phyloP scores from a whole-genome alignment of 345 rosid genomes.

The Orychophragmus violaceus region DNA sequence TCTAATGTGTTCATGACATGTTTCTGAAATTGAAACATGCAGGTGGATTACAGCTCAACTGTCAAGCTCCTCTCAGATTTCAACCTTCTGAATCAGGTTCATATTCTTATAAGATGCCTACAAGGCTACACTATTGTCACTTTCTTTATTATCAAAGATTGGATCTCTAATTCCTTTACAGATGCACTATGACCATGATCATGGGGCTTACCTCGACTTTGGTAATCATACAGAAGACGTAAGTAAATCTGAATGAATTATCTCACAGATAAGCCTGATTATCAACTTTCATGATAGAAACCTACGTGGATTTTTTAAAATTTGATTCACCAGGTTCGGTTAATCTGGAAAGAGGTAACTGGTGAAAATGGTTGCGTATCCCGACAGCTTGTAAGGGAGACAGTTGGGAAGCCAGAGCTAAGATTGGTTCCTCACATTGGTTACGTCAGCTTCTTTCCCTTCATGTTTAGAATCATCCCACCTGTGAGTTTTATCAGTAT shows the following conservation, averaged over 20 bases:
- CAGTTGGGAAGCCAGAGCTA: constrained; percentile 51
- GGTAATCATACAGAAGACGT: constrained; percentile 94
- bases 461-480: constrained; percentile 78
- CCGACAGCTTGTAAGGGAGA: constrained; percentile 76
- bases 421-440: constrained; percentile 90
- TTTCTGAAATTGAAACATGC: constrained; percentile 28
- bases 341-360: constrained; percentile 62
- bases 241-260: neutral
- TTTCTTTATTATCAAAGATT: neutral
- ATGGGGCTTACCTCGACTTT: constrained; percentile 83
- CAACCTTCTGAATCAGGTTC: constrained; percentile 69
- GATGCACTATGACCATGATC: constrained; percentile 77
- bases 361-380: constrained; percentile 38
- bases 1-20: neutral
- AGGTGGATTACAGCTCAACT: constrained; percentile 61
- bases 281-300: neutral
- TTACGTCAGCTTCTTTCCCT: constrained; percentile 91
- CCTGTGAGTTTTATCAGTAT: constrained; percentile 47
- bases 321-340: constrained; percentile 52
- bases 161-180: constrained; percentile 22
- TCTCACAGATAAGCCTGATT: neutral
- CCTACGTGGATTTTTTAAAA: neutral
- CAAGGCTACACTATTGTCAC: neutral
- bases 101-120: neutral
- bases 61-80: constrained; percentile 74